phyloP scores from a whole-genome alignment of 805 yeast genomes.

The Wickerhamomyces tratensis region DNA sequence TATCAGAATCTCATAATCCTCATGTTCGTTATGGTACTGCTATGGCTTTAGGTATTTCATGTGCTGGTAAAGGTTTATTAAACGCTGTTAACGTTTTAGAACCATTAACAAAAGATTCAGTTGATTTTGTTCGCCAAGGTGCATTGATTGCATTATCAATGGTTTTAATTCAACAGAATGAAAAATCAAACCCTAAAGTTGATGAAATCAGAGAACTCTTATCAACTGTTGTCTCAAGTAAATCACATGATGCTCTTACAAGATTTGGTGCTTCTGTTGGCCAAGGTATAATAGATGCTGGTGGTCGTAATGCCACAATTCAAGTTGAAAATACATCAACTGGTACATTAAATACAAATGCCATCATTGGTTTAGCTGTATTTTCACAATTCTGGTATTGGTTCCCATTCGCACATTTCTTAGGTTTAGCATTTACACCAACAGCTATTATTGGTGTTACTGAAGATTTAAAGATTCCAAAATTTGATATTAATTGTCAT shows the following conservation, averaged over 20 bases:
- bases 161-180: conserved; percentile 86
- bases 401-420: conserved; percentile 94
- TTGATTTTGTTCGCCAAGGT: conserved; percentile 97
- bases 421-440: conserved; percentile 86
- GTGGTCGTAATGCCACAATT: conserved; percentile 96
- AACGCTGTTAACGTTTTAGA: conserved; percentile 89
- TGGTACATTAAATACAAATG: conserved; percentile 81
- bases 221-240: conserved; percentile 69
- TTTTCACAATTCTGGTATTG: conserved; percentile 97
- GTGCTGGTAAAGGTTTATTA: conserved; percentile 87
- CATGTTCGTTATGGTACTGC: conserved; percentile 98
- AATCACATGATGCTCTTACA: conserved; percentile 94
- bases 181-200: conserved; percentile 71
- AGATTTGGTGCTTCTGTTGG: conserved; percentile 96
- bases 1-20: conserved; percentile 92
- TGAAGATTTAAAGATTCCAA: conserved; percentile 78
- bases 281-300: conserved; percentile 97
- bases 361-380: conserved; percentile 84
- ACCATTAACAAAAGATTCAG: conserved; percentile 88
- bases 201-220: conserved; percentile 64
- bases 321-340: conserved; percentile 82
- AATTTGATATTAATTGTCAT: conserved; percentile 72
- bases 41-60: conserved; percentile 90
- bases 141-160: conserved; percentile 87
- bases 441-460: conserved; percentile 84